Base-by-base conservation (phyloP, 2,329 filamentous ascomycete genomes). In the Trichoderma sp. region DNA sequence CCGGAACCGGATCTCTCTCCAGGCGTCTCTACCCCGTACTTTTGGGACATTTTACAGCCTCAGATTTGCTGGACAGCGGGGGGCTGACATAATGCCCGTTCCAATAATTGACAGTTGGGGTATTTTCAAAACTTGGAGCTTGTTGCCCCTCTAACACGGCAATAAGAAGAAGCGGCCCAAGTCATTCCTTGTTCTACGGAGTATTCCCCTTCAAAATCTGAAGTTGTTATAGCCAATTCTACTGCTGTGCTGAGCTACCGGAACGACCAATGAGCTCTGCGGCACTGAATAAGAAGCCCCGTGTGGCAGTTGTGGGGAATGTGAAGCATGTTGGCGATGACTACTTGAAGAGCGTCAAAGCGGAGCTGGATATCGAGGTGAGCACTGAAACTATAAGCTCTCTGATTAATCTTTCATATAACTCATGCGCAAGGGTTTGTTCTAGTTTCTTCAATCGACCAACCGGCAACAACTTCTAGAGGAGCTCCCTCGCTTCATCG, bases 231-330 rank as follows among this genome's bases (percentile, higher is more conserved):
- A 16, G 2, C 14, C 3, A 16, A 56, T 24, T 56, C 50, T 24
- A 24, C 50, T 56, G n/a, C 11, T 56, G 14, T 56, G n/a, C 4
- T 56, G 50, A 24, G 50, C 50, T 24, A 24, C 21, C 1, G 14
- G 35, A 45, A 21, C n/a, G 45, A 1, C 8, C 8, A 21, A 65
- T 45, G 50, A 35, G 24, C 7, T 29, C 38, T 33, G 59, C 31
- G 38, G 53, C 59, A 2, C 3, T n/a, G 0, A 27, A 35, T 1
- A 74, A 31, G 71, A 86, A 85, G 77, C 85, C 85, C 14, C 82
- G 84, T 24, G 84, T 87, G 0, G 85, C 87, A 0, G 80, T 78
- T n/a, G 80, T 88, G 4, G 86, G 86, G 21, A 78, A 78, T 4
- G 85, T 85, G 8, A 82, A 82, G 33, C 86, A 81, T 75, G 79